These are phyloP conservation scores for Trebouxia sp. DNA, from an alignment of 139 green algal genomes.

Conservation along the genomic window DNA sequence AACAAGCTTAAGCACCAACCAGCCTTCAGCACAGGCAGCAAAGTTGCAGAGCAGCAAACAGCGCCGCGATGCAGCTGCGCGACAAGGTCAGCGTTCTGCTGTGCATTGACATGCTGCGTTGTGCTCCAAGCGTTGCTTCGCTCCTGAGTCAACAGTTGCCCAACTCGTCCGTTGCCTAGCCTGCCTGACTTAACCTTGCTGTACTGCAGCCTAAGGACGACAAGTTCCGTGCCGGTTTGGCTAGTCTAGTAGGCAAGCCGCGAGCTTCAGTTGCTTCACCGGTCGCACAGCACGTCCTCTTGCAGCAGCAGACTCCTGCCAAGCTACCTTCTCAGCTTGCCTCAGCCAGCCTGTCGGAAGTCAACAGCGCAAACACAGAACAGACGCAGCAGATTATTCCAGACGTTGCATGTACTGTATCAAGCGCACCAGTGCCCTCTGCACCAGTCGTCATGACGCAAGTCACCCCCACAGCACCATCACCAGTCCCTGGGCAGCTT, in stretches of 20 bases:
- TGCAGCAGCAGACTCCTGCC: background rate
- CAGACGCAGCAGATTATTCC: background rate
- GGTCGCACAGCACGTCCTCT: background rate
- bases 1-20: background rate
- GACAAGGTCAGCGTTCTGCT: background rate
- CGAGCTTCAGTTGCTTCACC: background rate
- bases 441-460: background rate
- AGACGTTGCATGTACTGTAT: background rate
- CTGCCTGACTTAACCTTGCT: background rate
- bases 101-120: too few species aligned
- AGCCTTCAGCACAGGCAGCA: background rate
- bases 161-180: background rate
- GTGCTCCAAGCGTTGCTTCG: background rate
- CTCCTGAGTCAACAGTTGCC: background rate
- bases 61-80: background rate
- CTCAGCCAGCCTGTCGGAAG: background rate
- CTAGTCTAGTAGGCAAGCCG: background rate
- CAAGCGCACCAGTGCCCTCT: background rate
- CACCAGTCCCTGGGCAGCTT: too few species aligned
- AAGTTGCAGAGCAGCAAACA: background rate
- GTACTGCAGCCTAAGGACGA: background rate
- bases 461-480: background rate
- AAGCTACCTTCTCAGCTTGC: constrained; percentile 5
- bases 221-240: background rate
- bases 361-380: constrained; percentile 11